A percentile compares a stretch with the other conserved stretches of the same genome.
These are phyloP conservation scores for Penicilliopsis zonata DNA, from an alignment of 495 filamentous ascomycete genomes.

Conservation along the genomic window DNA sequence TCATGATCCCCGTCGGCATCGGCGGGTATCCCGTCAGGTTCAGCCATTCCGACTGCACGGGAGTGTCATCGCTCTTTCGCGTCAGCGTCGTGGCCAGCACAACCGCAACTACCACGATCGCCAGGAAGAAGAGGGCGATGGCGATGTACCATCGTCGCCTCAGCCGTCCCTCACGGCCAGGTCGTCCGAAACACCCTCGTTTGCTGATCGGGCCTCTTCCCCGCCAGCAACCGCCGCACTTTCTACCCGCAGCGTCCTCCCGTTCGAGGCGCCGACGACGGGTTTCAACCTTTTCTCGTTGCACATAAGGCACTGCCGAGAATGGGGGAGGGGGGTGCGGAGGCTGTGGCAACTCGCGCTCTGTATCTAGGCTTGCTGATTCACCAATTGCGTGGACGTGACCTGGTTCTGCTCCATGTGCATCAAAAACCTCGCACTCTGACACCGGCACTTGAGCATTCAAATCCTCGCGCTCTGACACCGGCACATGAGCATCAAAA, in stretches of 20 bases:
- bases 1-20: conserved; percentile 70
- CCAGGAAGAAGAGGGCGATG: conserved; percentile 39
- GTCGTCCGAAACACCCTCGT: conserved; percentile 48
- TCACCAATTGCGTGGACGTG: too few relatives aligned
- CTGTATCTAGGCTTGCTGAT: too few relatives aligned
- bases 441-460: too few relatives aligned
- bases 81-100: conserved; percentile 50
- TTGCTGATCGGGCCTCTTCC: conserved; percentile 46
- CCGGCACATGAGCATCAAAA: too few relatives aligned
- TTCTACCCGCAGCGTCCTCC: conserved; percentile 45
- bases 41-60: conserved; percentile 51
- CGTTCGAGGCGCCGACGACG: conserved; percentile 47
- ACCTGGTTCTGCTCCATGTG: too few relatives aligned
- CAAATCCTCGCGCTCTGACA: too few relatives aligned
- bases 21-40: conserved; percentile 80
- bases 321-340: conserved; percentile 12
- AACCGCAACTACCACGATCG: conserved; percentile 46
- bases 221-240: conserved; percentile 46
- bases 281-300: conserved; percentile 38
- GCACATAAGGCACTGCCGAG: conserved; percentile 10
- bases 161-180: conserved; percentile 50
- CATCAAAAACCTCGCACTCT: too few relatives aligned
- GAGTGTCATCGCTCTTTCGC: conserved; percentile 27
- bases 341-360: too few relatives aligned
- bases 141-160: conserved; percentile 48